A percentile compares a stretch with the other conserved stretches of the same genome.
Conservation (phyloP, 768 basidiomycete genomes). For the Phlegmacium glaucopus region DNA sequence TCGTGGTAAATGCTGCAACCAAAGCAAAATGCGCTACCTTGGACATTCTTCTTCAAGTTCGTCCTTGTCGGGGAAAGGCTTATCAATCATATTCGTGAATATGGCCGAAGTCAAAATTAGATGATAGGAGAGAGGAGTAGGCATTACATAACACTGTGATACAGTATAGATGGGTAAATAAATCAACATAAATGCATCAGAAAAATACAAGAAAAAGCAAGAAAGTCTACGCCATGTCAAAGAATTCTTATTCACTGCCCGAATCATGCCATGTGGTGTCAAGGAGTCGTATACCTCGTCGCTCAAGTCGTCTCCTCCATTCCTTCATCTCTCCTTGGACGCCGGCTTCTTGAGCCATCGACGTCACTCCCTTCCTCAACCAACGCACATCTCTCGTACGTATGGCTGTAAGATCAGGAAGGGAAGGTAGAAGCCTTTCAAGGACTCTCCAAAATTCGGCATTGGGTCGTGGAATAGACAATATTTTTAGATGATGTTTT, state of each 20-base stretch:
- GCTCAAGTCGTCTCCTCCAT: conserved; percentile 62
- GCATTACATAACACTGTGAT: no score
- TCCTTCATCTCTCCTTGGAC: conserved; percentile 79
- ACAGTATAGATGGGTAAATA: no score
- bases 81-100: neutral
- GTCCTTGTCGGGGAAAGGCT: conserved; percentile 20
- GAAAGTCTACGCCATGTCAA: no score
- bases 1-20: conserved; percentile 41
- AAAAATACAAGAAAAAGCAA: no score
- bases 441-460: conserved; percentile 54
- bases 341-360: conserved; percentile 65
- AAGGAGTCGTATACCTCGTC: conserved; percentile 57
- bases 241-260: conserved; percentile 18
- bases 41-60: conserved; percentile 3
- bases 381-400: conserved; percentile 69
- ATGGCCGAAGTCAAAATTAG: no score
- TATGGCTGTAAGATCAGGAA: conserved; percentile 56
- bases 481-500: conserved; percentile 49
- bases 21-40: conserved; percentile 29
- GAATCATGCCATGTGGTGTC: conserved; percentile 69
- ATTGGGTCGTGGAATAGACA: conserved; percentile 76
- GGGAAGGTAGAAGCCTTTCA: conserved; percentile 48
- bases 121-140: no score
- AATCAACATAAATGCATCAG: no score
- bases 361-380: conserved; percentile 64